Evolutionary conservation across 2,329 filamentous ascomycete genomes (phyloP), one percentile per base, ranked within the genome.

Genomic region (Phaeoacremonium minimum): DNA sequence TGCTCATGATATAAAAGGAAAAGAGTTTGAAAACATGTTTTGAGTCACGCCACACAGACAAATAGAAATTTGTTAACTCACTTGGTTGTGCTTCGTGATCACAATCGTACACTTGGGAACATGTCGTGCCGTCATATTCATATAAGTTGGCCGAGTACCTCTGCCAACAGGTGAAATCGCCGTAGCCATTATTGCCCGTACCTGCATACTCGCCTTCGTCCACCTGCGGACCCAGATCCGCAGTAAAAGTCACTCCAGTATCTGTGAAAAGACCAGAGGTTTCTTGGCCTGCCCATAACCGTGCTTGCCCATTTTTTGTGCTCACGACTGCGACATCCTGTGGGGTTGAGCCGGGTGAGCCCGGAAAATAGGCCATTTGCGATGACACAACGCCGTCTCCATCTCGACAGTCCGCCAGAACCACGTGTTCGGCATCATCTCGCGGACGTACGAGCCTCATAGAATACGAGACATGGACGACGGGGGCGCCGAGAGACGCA

Each of bases 341-440:
- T 1, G 57, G 56, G 8, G 28, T 31, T 12, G 17, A 15, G 19
- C 43, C 39, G 5, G 46, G 46, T 3, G 36, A 15, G 13, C 42
- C 42, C 2, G 26, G 16, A 42, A 47, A 60, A 43, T 60, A 61
- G 34, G 57, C 48, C 41, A 56, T 52, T 38, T 60, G 53, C 4
- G 57, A 60, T 8, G 55, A 55, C 6, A 48, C 18, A 4, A 49
- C 29, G 15, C 49, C 40, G 12, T 40, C 37, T 14, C 15, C n/a
- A 7, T 20, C 32, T 17, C 45, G 39, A 46, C 57, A 61, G 44
- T 61, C 51, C 30, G 51, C 51, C 13, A 61, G 50, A 15, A 58
- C 46, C 33, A 61, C 54, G 37, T 59, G 49, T 33, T 56, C 53
- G 19, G 18, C 32, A 15, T 31, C n/a, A 29, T 5, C 15, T 15